phyloP scores from a whole-genome alignment of 2,329 filamentous ascomycete genomes.

The Microascus cirrosus region DNA sequence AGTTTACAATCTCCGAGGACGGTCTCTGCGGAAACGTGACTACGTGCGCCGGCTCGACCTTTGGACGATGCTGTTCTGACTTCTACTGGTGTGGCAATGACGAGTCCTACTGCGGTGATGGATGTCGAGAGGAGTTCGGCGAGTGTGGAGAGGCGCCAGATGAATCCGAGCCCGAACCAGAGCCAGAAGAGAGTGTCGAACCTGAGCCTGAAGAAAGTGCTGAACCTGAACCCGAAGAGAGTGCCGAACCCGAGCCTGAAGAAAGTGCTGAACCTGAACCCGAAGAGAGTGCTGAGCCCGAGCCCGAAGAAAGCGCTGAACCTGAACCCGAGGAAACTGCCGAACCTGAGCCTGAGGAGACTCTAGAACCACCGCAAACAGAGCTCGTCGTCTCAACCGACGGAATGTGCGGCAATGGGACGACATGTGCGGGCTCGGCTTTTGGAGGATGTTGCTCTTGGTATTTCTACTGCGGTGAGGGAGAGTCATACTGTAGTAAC shows the following conservation, averaged over 20 bases:
- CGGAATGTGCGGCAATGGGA: constrained; percentile 6
- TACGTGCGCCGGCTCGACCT: constrained; percentile 21
- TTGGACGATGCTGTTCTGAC: constrained; percentile 27
- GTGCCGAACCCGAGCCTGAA: too few relatives aligned
- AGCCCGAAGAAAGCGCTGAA: neutral
- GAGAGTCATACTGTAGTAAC: neutral
- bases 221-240: neutral
- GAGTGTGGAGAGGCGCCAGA: constrained; percentile 10
- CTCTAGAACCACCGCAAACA: neutral
- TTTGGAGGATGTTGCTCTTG: constrained; percentile 2
- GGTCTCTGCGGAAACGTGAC: constrained; percentile 19
- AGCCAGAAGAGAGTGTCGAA: too few relatives aligned
- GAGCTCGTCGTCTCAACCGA: neutral
- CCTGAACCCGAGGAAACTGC: neutral
- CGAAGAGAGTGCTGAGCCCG: neutral
- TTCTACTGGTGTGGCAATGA: constrained; percentile 26
- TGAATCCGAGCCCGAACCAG: too few relatives aligned
- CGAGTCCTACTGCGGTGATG: constrained; percentile 16
- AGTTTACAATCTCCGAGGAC: neutral
- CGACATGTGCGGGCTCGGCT: constrained; percentile 4
- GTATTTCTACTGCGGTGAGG: constrained; percentile 4
- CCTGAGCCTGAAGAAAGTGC: neutral
- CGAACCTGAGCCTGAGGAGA: neutral
- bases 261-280: too few relatives aligned
- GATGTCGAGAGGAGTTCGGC: constrained; percentile 22